A percentile compares a stretch with the other conserved stretches of the same genome.
Evolutionary conservation across 1,284 basidiomycete genomes (phyloP).

Genomic region (Apiotrichum gracile): DNA sequence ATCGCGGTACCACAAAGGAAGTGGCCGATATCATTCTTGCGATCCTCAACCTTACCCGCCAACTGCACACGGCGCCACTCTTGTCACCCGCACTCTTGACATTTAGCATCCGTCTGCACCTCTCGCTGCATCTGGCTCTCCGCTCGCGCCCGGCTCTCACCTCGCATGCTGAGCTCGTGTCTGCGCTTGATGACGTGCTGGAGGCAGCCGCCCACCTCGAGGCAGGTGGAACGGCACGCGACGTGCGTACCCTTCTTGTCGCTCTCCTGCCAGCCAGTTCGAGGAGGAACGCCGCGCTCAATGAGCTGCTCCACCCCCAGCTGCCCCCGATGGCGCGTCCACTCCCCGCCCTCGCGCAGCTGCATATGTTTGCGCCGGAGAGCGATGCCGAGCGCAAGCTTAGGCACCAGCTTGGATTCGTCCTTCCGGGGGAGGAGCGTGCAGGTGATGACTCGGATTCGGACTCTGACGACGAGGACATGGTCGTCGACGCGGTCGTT

Average conservation of each 20-base stretch:
- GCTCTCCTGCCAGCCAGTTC: slow-evolving; percentile 4
- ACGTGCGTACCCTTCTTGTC: slow-evolving; percentile 11
- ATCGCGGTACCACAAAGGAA: slow-evolving; percentile 51
- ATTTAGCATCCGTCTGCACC: slow-evolving; percentile 49
- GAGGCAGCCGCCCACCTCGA: slow-evolving; percentile 8
- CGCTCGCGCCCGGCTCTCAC: slow-evolving; percentile 8
- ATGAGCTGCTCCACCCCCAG: slow-evolving; percentile 32
- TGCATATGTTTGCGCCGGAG: slow-evolving; percentile 37
- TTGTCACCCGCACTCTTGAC: slow-evolving; percentile 65
- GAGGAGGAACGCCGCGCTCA: neutral
- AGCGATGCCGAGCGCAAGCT: slow-evolving; percentile 33
- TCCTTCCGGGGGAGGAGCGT: neutral
- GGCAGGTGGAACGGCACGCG: slow-evolving; percentile 10
- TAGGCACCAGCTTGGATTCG: slow-evolving; percentile 27
- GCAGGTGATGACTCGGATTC: slow-evolving; percentile 9
- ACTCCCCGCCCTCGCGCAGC: slow-evolving; percentile 26
- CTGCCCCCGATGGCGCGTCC: slow-evolving; percentile 33
- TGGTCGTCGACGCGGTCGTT: slow-evolving; percentile 4
- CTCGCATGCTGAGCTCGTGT: neutral
- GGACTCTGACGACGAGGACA: slow-evolving; percentile 9
- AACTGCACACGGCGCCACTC: slow-evolving; percentile 56
- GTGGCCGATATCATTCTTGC: slow-evolving; percentile 56
- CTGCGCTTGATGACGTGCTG: slow-evolving; percentile 8
- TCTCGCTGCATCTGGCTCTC: slow-evolving; percentile 28
- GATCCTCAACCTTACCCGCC: slow-evolving; percentile 52